phyloP scores from a whole-genome alignment of 768 basidiomycete species.

The Dentipellis fragilis region DNA sequence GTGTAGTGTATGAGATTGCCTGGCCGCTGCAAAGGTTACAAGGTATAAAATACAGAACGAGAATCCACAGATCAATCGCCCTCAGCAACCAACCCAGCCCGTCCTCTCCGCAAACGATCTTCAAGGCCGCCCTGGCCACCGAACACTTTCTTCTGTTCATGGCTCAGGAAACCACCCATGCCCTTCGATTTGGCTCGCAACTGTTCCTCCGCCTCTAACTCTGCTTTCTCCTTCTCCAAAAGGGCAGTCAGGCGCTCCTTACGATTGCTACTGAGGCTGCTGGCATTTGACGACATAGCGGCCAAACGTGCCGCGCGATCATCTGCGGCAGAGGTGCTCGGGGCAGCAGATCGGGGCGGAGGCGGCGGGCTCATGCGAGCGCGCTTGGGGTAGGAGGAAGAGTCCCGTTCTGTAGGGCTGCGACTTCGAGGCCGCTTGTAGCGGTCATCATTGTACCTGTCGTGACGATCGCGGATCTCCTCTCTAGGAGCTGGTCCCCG shows the following conservation, averaged over 20 bases:
- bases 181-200: conserved; percentile 64
- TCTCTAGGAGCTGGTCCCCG: conserved; percentile 20
- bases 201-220: conserved; percentile 61
- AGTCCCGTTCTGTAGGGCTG: conserved; percentile 21
- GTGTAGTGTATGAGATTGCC: neutral
- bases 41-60: neutral
- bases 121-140: conserved; percentile 70
- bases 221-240: conserved; percentile 69
- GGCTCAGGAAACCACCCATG: conserved; percentile 70
- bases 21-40: neutral
- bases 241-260: conserved; percentile 59
- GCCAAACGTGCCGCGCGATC: conserved; percentile 82
- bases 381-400: conserved; percentile 32
- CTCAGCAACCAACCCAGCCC: conserved; percentile 61
- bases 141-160: conserved; percentile 80
- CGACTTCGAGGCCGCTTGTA: conserved; percentile 33
- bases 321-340: conserved; percentile 18
- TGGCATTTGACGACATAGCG: conserved; percentile 76
- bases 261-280: conserved; percentile 55
- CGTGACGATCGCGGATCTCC: conserved; percentile 12
- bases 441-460: conserved; percentile 21
- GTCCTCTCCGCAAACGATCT: conserved; percentile 65
- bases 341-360: conserved; percentile 16
- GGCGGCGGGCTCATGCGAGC: conserved; percentile 36
- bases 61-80: conserved; percentile 31